phyloP scores from a whole-genome alignment of 768 basidiomycete genomes.

The Phallus indusiatus region DNA sequence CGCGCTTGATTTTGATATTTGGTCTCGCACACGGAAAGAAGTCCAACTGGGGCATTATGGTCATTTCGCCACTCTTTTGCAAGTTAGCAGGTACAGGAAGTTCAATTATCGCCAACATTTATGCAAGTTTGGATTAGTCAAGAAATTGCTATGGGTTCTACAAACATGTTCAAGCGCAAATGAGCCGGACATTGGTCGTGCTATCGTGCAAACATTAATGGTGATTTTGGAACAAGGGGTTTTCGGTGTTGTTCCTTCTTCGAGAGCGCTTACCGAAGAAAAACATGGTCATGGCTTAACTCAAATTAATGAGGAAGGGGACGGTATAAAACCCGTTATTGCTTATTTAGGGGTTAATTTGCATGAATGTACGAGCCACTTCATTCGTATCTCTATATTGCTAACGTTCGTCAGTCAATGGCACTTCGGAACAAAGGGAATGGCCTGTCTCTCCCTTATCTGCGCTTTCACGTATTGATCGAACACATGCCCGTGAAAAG shows the following conservation, averaged over 20 bases:
- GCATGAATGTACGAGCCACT: conserved; percentile 42
- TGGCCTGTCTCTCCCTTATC: conserved; percentile 43
- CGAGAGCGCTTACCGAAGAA: neutral
- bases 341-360: conserved; percentile 80
- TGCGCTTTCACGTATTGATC: conserved; percentile 46
- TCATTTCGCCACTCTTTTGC: conserved; percentile 70
- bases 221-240: conserved; percentile 58
- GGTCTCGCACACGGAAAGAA: conserved; percentile 62
- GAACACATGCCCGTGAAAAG: conserved; percentile 40
- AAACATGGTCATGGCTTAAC: neutral
- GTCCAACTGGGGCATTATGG: conserved; percentile 75
- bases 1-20: conserved; percentile 85
- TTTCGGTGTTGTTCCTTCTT: conserved; percentile 18
- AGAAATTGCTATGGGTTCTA: conserved; percentile 71
- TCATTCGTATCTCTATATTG: neutral
- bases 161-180: conserved; percentile 64
- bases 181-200: conserved; percentile 36
- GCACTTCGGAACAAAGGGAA: conserved; percentile 2
- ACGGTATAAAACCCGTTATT: conserved; percentile 75
- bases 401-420: neutral
- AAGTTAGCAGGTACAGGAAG: conserved; percentile 58
- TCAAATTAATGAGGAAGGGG: conserved; percentile 33
- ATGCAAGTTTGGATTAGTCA: conserved; percentile 58
- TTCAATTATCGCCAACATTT: conserved; percentile 75
- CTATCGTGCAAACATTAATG: conserved; percentile 51